A percentile compares a stretch with the other conserved stretches of the same genome.
phyloP scores from a whole-genome alignment of 306 rosid species.

The Cucumis melo region DNA sequence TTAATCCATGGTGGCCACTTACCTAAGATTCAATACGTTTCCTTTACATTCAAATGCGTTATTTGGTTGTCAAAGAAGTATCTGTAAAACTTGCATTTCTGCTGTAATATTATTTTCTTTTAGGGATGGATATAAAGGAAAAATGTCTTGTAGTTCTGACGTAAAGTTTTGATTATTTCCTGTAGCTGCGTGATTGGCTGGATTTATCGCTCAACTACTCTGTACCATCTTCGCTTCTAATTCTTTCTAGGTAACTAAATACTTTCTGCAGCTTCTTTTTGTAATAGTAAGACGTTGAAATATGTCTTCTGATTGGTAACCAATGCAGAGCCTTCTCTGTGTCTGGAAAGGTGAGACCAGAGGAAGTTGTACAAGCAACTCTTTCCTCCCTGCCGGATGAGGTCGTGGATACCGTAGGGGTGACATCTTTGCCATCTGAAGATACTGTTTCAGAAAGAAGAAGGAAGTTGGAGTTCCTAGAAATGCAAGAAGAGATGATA shows the following conservation, averaged over 20 bases:
- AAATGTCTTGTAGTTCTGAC: background rate
- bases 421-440: slow-evolving; percentile 78
- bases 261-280: background rate
- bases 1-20: no score
- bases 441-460: slow-evolving; percentile 84
- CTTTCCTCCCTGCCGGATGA: slow-evolving; percentile 92
- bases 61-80: background rate
- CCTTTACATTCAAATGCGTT: background rate
- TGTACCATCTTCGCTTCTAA: slow-evolving; percentile 89
- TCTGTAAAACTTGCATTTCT: background rate
- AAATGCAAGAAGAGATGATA: slow-evolving; percentile 85
- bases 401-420: slow-evolving; percentile 85
- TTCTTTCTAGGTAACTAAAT: slow-evolving; percentile 76
- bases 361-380: slow-evolving; percentile 84
- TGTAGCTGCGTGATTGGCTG: slow-evolving; percentile 93
- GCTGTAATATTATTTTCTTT: background rate
- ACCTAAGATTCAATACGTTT: no score
- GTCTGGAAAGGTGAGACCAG: slow-evolving; percentile 69
- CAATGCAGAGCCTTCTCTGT: slow-evolving; percentile 67
- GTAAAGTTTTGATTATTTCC: background rate
- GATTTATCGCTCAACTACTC: slow-evolving; percentile 92
- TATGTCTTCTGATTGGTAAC: background rate
- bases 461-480: slow-evolving; percentile 90
- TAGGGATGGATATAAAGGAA: background rate
- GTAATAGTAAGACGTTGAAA: background rate